A percentile compares a stretch with the other conserved stretches of the same genome.
Evolutionary conservation across 1,284 basidiomycete species (phyloP).

Genomic region (Rhodotorula sp.): DNA sequence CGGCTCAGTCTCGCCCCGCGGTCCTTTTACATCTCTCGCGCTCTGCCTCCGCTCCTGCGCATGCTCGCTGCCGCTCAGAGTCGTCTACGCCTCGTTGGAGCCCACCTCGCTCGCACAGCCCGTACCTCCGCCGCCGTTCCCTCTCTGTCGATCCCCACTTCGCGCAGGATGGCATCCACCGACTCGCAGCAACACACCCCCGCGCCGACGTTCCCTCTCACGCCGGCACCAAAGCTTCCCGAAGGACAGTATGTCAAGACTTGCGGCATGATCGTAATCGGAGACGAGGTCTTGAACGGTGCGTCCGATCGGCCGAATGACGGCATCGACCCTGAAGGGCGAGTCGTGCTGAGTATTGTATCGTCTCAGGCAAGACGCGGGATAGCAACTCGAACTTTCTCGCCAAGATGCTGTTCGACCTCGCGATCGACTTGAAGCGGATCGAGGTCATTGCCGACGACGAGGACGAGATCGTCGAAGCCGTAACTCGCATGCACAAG

Average conservation of each 20-base stretch:
- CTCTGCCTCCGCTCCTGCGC: background rate
- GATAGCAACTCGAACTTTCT: slow-evolving; percentile 69
- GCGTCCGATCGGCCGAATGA: slow-evolving; percentile 40
- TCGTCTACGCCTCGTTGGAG: background rate
- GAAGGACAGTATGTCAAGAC: slow-evolving; percentile 67
- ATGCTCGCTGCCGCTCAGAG: background rate
- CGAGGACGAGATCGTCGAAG: slow-evolving; percentile 82
- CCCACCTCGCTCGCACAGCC: background rate
- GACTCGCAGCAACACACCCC: no score
- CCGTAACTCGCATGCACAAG: slow-evolving; percentile 74
- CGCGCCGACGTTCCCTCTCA: slow-evolving; percentile 54
- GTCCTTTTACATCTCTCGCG: background rate
- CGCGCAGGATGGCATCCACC: background rate
- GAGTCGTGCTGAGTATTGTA: slow-evolving; percentile 49
- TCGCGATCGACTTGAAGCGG: slow-evolving; percentile 74
- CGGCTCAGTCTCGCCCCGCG: no score
- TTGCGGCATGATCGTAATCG: slow-evolving; percentile 71
- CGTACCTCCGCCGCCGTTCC: background rate
- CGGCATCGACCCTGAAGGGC: slow-evolving; percentile 47
- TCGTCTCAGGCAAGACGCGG: slow-evolving; percentile 66
- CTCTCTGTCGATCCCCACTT: background rate
- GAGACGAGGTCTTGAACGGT: slow-evolving; percentile 55
- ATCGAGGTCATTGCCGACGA: slow-evolving; percentile 91
- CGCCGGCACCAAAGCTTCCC: slow-evolving; percentile 61
- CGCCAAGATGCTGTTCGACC: slow-evolving; percentile 72